Conservation (phyloP, 768 basidiomycete genomes). For the Ramaria sp. region DNA sequence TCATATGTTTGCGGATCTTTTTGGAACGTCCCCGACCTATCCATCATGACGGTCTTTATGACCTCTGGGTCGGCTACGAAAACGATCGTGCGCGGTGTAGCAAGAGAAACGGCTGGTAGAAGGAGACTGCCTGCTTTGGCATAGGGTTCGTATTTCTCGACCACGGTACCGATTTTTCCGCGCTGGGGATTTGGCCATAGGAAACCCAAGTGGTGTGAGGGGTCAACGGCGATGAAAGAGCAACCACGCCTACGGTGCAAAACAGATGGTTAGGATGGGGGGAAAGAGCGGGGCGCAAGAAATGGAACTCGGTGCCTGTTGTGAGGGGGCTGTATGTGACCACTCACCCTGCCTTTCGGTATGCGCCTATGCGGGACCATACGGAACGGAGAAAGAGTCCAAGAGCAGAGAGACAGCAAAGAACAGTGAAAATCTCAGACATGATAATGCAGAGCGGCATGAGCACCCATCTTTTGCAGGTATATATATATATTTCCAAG, state of each 20-base stretch:
- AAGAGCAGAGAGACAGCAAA: neutral
- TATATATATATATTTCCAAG: neutral
- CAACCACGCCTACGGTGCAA: neutral
- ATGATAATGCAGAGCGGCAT: neutral
- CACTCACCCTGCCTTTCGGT: conserved; percentile 4
- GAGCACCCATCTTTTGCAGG: neutral
- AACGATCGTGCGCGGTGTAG: conserved; percentile 6
- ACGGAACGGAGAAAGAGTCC: neutral
- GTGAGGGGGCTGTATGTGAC: neutral
- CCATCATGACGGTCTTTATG: neutral
- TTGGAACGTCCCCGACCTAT: conserved; percentile 3
- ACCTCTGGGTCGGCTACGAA: conserved; percentile 9
- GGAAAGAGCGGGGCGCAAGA: neutral
- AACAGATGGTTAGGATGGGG: neutral
- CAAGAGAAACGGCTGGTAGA: conserved; percentile 3
- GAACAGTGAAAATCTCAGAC: neutral
- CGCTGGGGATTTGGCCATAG: conserved; percentile 6
- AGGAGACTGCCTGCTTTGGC: neutral
- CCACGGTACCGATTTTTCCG: conserved; percentile 4
- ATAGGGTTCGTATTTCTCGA: conserved; percentile 1
- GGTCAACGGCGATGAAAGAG: conserved; percentile 8
- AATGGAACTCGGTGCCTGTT: too few species aligned
- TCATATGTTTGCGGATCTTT: conserved; percentile 22
- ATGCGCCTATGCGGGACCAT: neutral
- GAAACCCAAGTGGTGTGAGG: conserved; percentile 6